A percentile compares a stretch with the other conserved stretches of the same genome.
Conservation (phyloP, 2,329 filamentous ascomycete genomes). For the Metarhizium album region DNA sequence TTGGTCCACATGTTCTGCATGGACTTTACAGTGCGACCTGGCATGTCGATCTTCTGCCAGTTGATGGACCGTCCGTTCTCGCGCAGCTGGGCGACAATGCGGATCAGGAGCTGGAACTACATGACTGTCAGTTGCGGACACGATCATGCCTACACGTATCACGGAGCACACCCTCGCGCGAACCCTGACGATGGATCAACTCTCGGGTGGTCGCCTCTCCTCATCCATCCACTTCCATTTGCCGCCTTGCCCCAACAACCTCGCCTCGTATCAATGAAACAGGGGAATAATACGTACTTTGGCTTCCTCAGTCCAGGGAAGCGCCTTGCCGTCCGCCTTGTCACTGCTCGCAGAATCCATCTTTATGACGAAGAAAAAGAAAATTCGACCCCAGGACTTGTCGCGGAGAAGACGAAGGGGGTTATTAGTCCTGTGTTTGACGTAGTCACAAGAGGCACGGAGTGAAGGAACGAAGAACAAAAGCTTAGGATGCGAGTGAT, state of each 20-base stretch:
- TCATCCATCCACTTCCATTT: neutral
- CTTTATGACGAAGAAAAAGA: neutral
- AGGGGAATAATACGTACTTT: conserved; percentile 16
- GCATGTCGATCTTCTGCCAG: conserved; percentile 25
- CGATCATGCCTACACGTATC: neutral
- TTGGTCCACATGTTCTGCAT: conserved; percentile 26
- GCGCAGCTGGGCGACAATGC: conserved; percentile 23
- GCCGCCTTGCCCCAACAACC: neutral
- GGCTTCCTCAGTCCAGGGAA: conserved; percentile 26
- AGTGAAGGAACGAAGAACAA: neutral
- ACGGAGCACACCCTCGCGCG: too few species aligned
- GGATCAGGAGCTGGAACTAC: conserved; percentile 25
- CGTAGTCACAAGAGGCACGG: neutral
- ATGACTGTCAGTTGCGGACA: neutral
- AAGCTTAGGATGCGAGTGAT: neutral
- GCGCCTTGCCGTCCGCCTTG: conserved; percentile 9
- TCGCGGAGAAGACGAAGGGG: neutral
- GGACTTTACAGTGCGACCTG: conserved; percentile 27
- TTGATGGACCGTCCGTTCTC: conserved; percentile 23
- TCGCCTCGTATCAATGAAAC: neutral
- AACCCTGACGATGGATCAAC: too few species aligned
- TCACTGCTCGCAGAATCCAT: conserved; percentile 18
- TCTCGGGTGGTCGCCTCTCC: too few species aligned
- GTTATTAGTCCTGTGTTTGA: neutral
- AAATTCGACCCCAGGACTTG: neutral